Evolutionary conservation across 345 rosid genomes (phyloP).

Genomic region (Gossypium thurberi): DNA sequence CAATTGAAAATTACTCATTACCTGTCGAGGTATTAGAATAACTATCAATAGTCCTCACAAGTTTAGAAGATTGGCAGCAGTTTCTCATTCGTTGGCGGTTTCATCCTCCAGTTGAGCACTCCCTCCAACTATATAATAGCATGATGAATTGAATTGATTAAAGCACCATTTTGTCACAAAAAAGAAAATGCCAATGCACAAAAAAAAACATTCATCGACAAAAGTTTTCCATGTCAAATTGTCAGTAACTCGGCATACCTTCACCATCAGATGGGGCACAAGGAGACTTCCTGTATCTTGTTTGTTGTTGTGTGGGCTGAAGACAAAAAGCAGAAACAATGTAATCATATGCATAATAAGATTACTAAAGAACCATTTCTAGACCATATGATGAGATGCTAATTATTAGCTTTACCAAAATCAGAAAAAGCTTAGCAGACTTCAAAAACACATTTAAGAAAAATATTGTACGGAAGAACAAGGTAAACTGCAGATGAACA

Average conservation of each 20-base stretch:
- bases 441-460: neutral
- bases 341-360: neutral
- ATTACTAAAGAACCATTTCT: neutral
- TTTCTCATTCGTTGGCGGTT: constrained; percentile 30
- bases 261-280: constrained; percentile 79
- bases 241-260: constrained; percentile 35
- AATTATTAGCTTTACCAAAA: neutral
- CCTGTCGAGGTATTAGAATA: constrained; percentile 29
- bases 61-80: constrained; percentile 4
- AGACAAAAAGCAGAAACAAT: neutral
- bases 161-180: neutral
- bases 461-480: neutral
- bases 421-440: neutral
- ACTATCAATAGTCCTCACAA: constrained; percentile 27
- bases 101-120: constrained; percentile 52
- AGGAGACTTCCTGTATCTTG: constrained; percentile 92
- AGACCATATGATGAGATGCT: neutral
- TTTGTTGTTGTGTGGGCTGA: constrained; percentile 97
- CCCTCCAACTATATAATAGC: constrained; percentile 44
- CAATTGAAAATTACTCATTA: constrained; percentile 24
- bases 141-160: neutral
- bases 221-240: neutral
- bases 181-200: neutral
- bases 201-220: neutral
- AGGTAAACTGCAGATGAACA: neutral